A percentile compares a stretch with the other conserved stretches of the same genome.
Conservation (phyloP, 1,284 basidiomycete species). For the Ceratobasidium sp. region DNA sequence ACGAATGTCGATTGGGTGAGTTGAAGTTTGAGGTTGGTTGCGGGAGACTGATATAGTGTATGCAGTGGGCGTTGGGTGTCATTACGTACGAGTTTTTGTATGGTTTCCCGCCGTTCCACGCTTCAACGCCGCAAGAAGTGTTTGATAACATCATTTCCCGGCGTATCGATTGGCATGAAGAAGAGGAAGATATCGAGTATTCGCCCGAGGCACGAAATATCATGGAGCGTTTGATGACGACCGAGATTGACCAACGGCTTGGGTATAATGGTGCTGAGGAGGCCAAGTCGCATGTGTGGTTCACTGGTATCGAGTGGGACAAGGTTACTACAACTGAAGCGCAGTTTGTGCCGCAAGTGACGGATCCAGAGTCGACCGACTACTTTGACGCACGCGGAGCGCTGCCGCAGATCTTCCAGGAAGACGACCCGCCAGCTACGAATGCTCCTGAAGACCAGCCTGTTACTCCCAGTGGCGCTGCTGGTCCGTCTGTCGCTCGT, state of each 20-base stretch:
- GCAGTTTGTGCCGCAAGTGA: slow-evolving; percentile 93
- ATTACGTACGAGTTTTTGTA: slow-evolving; percentile 99
- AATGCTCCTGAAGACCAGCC: slow-evolving; percentile 50
- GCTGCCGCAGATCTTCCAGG: slow-evolving; percentile 84
- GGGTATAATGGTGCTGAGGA: slow-evolving; percentile 90
- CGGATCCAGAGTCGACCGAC: slow-evolving; percentile 96
- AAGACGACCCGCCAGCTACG: slow-evolving; percentile 71
- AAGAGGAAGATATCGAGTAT: slow-evolving; percentile 86
- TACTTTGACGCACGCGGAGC: slow-evolving; percentile 98
- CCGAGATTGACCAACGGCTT: slow-evolving; percentile 79
- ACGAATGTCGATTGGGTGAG: slow-evolving; percentile 94
- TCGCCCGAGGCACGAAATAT: slow-evolving; percentile 88
- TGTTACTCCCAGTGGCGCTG: slow-evolving; percentile 55
- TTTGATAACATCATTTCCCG: slow-evolving; percentile 99
- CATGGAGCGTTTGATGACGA: slow-evolving; percentile 85
- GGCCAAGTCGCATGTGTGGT: slow-evolving; percentile 91
- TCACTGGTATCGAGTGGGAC: slow-evolving; percentile 90
- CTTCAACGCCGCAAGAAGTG: slow-evolving; percentile 93
- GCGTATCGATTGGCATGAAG: slow-evolving; percentile 94
- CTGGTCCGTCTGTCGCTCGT: slow-evolving; percentile 54
- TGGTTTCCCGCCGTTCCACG: slow-evolving; percentile 97
- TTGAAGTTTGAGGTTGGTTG: slow-evolving; percentile 44
- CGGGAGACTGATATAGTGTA: slow-evolving; percentile 13
- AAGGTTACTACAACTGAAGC: slow-evolving; percentile 86
- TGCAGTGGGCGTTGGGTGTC: slow-evolving; percentile 93